Conservation (phyloP, 2,329 filamentous ascomycete species). For the Ceratocystis destructans region DNA sequence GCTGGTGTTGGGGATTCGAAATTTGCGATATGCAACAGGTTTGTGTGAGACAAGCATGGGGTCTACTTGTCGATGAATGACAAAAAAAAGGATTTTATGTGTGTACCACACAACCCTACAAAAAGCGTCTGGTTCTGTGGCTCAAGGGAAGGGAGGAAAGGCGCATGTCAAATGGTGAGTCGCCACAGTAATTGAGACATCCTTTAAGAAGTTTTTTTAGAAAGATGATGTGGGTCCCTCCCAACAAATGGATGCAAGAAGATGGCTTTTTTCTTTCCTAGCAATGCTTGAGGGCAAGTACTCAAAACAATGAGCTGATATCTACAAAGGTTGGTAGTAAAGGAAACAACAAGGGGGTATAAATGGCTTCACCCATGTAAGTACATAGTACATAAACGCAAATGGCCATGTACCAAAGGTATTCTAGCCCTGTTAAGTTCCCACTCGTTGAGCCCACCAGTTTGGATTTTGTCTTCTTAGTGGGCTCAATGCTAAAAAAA, state of each 20-base stretch:
- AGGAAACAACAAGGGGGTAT: slow-evolving; percentile 3
- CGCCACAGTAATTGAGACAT: not conserved
- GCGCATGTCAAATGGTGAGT: slow-evolving; percentile 1
- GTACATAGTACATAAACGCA: not conserved
- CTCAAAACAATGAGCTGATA: not conserved
- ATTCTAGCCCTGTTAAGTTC: slow-evolving; percentile 9
- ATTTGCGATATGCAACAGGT: not conserved
- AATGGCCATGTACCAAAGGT: slow-evolving; percentile 4
- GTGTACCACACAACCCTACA: not conserved
- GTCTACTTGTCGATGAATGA: not conserved
- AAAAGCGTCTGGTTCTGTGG: slow-evolving; percentile 1
- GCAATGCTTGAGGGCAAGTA: not conserved
- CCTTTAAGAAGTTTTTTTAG: slow-evolving; percentile 6
- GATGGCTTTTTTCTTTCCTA: not conserved
- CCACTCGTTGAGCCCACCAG: slow-evolving; percentile 18
- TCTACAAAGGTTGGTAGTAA: not conserved
- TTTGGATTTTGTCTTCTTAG: slow-evolving; percentile 3
- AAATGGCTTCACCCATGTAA: not conserved
- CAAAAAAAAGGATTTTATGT: not conserved
- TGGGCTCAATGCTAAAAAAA: not conserved
- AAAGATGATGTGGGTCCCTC: slow-evolving; percentile 14
- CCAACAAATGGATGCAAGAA: slow-evolving; percentile 15
- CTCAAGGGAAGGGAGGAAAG: slow-evolving; percentile 7
- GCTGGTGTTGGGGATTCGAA: slow-evolving; percentile 11
- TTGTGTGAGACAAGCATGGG: not conserved